phyloP scores from a whole-genome alignment of 2,329 filamentous ascomycete genomes.

The Coniochaeta sp. region DNA sequence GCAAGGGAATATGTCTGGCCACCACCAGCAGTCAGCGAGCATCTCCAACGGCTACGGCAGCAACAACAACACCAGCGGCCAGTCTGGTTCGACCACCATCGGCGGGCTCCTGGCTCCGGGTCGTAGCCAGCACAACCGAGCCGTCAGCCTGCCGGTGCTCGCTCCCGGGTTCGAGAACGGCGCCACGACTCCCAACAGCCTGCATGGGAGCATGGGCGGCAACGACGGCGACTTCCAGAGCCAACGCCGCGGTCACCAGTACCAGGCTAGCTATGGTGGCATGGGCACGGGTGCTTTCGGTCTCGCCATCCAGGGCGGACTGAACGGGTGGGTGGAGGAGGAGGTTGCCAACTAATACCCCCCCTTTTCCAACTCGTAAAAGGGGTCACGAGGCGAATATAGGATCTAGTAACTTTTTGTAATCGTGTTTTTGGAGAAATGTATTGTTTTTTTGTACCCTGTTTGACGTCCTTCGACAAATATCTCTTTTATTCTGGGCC shows the following conservation, averaged over 20 bases:
- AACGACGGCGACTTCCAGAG: constrained; percentile 36
- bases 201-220: constrained; percentile 29
- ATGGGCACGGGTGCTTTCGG: constrained; percentile 49
- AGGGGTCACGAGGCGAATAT: constrained; percentile 6
- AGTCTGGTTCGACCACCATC: constrained; percentile 58
- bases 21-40: constrained; percentile 60
- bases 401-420: constrained; percentile 13
- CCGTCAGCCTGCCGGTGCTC: constrained; percentile 77
- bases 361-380: constrained; percentile 2
- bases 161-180: constrained; percentile 57
- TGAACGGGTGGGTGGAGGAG: constrained; percentile 63
- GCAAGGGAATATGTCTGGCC: constrained; percentile 52
- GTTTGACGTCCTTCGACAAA: constrained; percentile 4
- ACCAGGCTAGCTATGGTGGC: constrained; percentile 55
- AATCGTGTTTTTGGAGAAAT: constrained; percentile 9
- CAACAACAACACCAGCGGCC: constrained; percentile 37
- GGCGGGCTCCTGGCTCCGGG: constrained; percentile 70
- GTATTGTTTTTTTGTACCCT: constrained; percentile 14
- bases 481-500: neutral
- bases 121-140: constrained; percentile 62
- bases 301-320: constrained; percentile 53
- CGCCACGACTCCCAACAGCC: constrained; percentile 41
- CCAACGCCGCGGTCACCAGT: constrained; percentile 56
- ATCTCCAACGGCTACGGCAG: constrained; percentile 57
- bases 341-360: constrained; percentile 47